Conservation (phyloP, 2,329 filamentous ascomycete genomes). For the Aspergillus sp. region DNA sequence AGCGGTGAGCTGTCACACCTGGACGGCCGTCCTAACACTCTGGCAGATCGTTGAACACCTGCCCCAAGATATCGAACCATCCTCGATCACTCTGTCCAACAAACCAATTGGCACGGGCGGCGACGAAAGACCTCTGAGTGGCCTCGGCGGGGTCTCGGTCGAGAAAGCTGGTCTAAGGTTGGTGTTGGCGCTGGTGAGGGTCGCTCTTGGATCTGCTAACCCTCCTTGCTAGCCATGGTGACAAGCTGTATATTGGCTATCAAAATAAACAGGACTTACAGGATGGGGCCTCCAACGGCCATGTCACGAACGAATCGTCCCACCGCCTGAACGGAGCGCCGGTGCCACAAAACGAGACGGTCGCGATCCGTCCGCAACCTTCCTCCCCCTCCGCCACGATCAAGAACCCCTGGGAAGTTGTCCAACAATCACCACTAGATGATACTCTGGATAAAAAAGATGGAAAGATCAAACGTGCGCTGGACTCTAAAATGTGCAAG, state of each 20-base stretch:
- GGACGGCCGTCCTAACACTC: slow-evolving; percentile 7
- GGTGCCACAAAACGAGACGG: slow-evolving; percentile 52
- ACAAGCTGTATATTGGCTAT: slow-evolving; percentile 86
- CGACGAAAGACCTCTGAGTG: slow-evolving; percentile 53
- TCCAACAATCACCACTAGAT: slow-evolving; percentile 84
- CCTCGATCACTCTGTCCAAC: slow-evolving; percentile 59
- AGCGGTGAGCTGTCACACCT: not conserved
- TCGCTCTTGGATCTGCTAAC: not conserved
- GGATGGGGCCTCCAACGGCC: slow-evolving; percentile 45
- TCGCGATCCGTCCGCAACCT: slow-evolving; percentile 61
- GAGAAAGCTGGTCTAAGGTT: slow-evolving; percentile 58
- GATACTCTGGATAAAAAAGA: slow-evolving; percentile 81
- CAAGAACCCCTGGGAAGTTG: slow-evolving; percentile 89
- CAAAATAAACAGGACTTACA: slow-evolving; percentile 54
- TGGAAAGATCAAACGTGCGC: slow-evolving; percentile 79
- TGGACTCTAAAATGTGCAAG: slow-evolving; percentile 83
- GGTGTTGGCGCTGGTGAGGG: slow-evolving; percentile 15
- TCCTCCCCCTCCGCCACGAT: slow-evolving; percentile 61
- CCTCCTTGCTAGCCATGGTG: slow-evolving; percentile 67
- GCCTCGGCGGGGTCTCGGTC: slow-evolving; percentile 56
- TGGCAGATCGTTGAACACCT: slow-evolving; percentile 57
- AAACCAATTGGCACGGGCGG: slow-evolving; percentile 57
- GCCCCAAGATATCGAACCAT: slow-evolving; percentile 54
- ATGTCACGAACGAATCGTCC: slow-evolving; percentile 21
- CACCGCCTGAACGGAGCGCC: slow-evolving; percentile 39